Evolutionary conservation across 805 yeast species (phyloP), one percentile per base, ranked within the genome.

Genomic region (Clavispora santaluciae): DNA sequence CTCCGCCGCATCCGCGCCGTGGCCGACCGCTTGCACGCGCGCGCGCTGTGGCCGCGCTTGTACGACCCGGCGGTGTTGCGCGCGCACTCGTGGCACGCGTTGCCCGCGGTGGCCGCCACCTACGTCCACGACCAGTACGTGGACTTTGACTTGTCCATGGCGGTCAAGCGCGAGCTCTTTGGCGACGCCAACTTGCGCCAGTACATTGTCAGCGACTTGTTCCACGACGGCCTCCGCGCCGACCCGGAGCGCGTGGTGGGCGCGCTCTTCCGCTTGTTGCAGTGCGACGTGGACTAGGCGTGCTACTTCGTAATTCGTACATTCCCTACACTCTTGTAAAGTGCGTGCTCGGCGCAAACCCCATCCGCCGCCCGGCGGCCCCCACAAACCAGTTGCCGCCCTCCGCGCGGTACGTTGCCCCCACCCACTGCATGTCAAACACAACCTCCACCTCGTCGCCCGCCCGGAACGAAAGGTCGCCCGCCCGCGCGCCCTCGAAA

Each of bases 111-210:
- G 11, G 77, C 79, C 6, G 75, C 77, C 6, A 58, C 74, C 4
- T 76, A 75, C 48, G 59, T 55, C 35, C 56, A 68, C 42, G 82
- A 76, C 50, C 76, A 71, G 50, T 76, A 75, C 50, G 81, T 76
- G 33, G 79, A 74, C 50, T 72, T 70, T 42, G 63, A 64, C 12
- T 44, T 72, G 22, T 57, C 72, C 15, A 64, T 61, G 49, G 54
- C 56, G 41, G 72, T 70, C 23, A 63, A 63, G 28, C 42, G 58
- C 8, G 41, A 55, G 8, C 49, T 59, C 2, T 64, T 62, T 46
- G 54, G 52, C 13, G 55, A 53, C 33, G 64, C 59, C n/a, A 72
- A 72, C 39, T 54, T 68, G 41, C 56, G 68, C 46, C 66, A 64
- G 43, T 67, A 57, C 41, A 60, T 72, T n/a, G 70, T 78, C 24